Evolutionary conservation across 2,329 filamentous ascomycete species (phyloP), one percentile per base, ranked within the genome.

Genomic region (Monosporascus sp.): DNA sequence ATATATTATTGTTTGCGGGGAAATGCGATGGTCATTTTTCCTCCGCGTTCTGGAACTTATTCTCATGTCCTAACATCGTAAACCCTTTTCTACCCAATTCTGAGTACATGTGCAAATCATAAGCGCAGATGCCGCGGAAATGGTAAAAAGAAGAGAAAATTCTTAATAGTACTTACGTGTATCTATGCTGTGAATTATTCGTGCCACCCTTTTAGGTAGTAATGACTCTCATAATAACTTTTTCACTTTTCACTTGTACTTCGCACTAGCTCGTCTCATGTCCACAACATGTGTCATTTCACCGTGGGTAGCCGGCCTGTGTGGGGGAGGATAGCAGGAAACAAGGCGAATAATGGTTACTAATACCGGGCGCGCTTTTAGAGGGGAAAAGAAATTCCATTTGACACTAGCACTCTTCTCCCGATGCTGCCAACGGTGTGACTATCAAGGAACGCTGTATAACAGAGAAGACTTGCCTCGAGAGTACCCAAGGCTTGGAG

Each of bases 91-190:
- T 24, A 24, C 22, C 22, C 22, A 24, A 24, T 5, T 24, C 22
- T 24, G 3, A 24, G 3, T 24, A 24, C 22, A 24, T 24, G 22
- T 24, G 22, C 22, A 24, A 24, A 24, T 4, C 5, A 5, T 24
- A 24, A 24, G 22, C 22, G 22, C 22, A 24, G 56, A 56, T 59
- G 52, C 45, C 57, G 48, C 54, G 50, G 46, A 54, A 52, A 24
- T 49, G 24, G 45, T n/a, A 50, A 48, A 53, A 51, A 37, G 52
- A 48, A 54, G 57, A 56, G 53, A 55, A 53, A 52, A 54, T 18
- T 47, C 41, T 44, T 47, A 46, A 43, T 38, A 18, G 43, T 39
- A 37, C 43, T 25, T 41, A 22, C 15, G 48, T 4, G 8, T 18
- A 45, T 46, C 14, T 43, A 51, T 11, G 20, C 18, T n/a, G 11